phyloP scores from a whole-genome alignment of 345 rosid genomes.

The Eucalyptus viminalis region DNA sequence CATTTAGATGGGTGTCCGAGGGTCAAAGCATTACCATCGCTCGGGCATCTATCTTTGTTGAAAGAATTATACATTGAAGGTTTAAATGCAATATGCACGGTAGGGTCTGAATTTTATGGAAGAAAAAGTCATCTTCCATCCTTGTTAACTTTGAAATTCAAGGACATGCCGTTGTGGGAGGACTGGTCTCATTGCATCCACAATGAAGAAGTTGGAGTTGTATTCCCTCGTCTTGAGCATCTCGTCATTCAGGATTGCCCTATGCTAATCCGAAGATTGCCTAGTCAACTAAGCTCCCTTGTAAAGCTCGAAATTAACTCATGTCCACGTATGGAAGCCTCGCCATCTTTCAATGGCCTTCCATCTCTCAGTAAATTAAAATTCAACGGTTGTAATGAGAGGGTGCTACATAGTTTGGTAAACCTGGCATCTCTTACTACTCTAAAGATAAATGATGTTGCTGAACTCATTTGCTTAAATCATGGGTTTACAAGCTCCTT shows the following conservation, averaged over 20 bases:
- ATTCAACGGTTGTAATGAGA: neutral
- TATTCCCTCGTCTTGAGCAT: neutral
- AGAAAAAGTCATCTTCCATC: neutral
- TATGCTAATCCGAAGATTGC: neutral
- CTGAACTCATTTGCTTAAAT: neutral
- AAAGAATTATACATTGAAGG: neutral
- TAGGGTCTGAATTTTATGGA: neutral
- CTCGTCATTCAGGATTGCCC: neutral
- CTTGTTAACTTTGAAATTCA: neutral
- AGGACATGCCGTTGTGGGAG: fast-evolving
- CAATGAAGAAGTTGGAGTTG: neutral
- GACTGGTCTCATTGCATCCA: neutral
- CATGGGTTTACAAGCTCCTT: neutral
- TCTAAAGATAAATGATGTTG: neutral
- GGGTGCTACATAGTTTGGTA: neutral
- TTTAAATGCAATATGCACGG: neutral
- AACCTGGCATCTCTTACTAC: fast-evolving
- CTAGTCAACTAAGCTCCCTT: too few species aligned
- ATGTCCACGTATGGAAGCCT: neutral
- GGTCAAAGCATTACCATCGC: neutral
- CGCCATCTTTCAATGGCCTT: neutral
- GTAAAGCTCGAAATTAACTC: too few species aligned
- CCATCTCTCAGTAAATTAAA: neutral
- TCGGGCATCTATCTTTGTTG: fast-evolving
- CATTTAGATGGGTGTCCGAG: fast-evolving